Conservation (phyloP, 1,139 yeast species). For the Candida sanyaensis region DNA sequence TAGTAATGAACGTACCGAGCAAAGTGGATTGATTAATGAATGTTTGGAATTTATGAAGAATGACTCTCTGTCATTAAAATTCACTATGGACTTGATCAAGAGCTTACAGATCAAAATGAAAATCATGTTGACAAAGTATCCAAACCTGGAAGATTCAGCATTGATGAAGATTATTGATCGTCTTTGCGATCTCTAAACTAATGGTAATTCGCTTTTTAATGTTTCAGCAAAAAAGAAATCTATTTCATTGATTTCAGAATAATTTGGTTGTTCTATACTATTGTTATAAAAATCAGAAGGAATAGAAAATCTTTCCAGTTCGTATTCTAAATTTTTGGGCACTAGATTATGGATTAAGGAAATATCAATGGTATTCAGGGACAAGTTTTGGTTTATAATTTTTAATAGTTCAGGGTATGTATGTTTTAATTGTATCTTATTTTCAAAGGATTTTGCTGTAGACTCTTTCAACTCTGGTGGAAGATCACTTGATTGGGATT, state of each 20-base stretch:
- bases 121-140: background rate
- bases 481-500: background rate
- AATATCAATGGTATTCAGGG: slow-evolving; percentile 21
- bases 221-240: slow-evolving; percentile 23
- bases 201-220: slow-evolving; percentile 8
- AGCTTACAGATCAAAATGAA: slow-evolving; percentile 6
- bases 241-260: slow-evolving; percentile 21
- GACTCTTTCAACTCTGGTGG: slow-evolving; percentile 4
- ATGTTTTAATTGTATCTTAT: slow-evolving; percentile 7
- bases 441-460: slow-evolving; percentile 9
- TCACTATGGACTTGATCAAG: slow-evolving; percentile 10
- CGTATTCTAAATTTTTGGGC: slow-evolving; percentile 25
- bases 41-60: slow-evolving; percentile 25
- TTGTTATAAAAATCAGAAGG: slow-evolving; percentile 4
- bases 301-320: slow-evolving; percentile 19
- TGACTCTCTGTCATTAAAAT: slow-evolving; percentile 10
- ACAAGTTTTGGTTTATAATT: slow-evolving; percentile 17
- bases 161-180: slow-evolving; percentile 12
- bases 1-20: slow-evolving; percentile 20
- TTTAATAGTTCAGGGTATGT: slow-evolving; percentile 23
- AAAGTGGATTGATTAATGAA: slow-evolving; percentile 18
- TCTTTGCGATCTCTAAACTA: slow-evolving; percentile 10
- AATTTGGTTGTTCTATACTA: background rate
- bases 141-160: background rate
- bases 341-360: slow-evolving; percentile 23